Base-by-base conservation (phyloP, 352 stramenopile species). In the Pseudoperonospora humuli region DNA sequence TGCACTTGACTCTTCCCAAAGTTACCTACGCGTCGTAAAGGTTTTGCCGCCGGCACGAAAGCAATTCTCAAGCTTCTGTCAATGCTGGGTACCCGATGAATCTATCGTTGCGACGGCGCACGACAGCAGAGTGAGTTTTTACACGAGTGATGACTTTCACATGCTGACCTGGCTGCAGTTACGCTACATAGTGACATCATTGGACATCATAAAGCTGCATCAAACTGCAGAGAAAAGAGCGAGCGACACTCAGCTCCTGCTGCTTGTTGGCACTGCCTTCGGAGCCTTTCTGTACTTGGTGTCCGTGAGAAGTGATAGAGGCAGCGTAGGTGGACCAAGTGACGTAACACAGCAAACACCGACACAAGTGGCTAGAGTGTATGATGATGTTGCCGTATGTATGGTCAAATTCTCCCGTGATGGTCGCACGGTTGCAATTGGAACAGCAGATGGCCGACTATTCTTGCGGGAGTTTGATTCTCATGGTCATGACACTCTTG, bases 401-500 rank as follows among this genome's bases (percentile, higher is more conserved):
- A 40, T 67, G 11, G 55, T 79, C 13, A 55, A 64, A 27, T 64
- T 76, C 32, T 70, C 70, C 5, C 17, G 41, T 2, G 61, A 79
- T 29, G 58, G 44, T 5, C 14, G 25, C 3, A 58, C 34, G 5
- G 43, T 62, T 39, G 70, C 61, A 1, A 24, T 87, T 2, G 75
- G 70, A 1, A 73, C 61, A 0, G 53, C 75, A 10, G 72, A 87
- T 21, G 75, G 75, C 14, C 64, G 72, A 7, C 23, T 87, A 2
- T 69, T 81, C 20, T 15, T 86, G 5, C 54, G 60, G 5, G 37
- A 46, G 6, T 15, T 75, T 7, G 15, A 37, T n/a, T 33, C 23
- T 5, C 43, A 39, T 24, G 17, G 31, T 5, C 17, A 50, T 3
- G 11, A 33, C 3, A 31, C 18, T 9, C 39, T 51, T 19, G 31